Base-by-base conservation (phyloP, 2,329 filamentous ascomycete genomes). In the Akanthomyces dipterigenus region DNA sequence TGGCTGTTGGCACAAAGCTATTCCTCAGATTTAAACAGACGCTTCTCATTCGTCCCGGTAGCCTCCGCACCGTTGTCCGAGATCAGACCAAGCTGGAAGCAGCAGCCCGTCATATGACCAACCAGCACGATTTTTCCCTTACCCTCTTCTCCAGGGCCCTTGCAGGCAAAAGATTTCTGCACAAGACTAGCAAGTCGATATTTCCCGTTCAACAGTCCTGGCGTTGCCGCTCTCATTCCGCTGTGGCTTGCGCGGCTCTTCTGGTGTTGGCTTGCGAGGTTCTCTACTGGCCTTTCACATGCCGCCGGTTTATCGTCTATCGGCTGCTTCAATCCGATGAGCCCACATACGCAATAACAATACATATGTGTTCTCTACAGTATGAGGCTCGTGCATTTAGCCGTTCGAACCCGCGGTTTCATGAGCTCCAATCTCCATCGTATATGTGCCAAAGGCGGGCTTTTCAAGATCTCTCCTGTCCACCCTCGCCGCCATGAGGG, bases 31-130 rank as follows among this genome's bases (percentile, higher is more conserved):
- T 34, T 16, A n/a, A 24, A n/a, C n/a, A 51, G 7, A 22, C 16
- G 46, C 9, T 20, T 40, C 57, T 53, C 48, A 53, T 60, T 60
- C 57, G 57, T 46, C 57, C 28, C 20, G 49, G 49, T 20, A 34
- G 40, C 57, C 49, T 60, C 57, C 57, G 49, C 57, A 24, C 40
- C 16, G 38, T 45, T 46, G 36, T 18, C 57, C n/a, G 26, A 54
- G 57, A 60, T 60, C 57, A 60, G 57, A 43, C 57, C 46, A 60
- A 53, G 12, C 20, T 45, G 24, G 4, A 14, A 43, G 20, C 20
- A 49, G 12, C 43, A 42, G 18, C 38, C 22, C 28, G n/a, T 31
- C 55, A 48, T 34, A 24, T 38, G 43, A 40, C 43, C 22, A 34
- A 20, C 14, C 16, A 24, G 43, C 3, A 8, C 12, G 6, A 40